These are phyloP conservation scores for Chiua virens DNA, from an alignment of 768 basidiomycete species.

Conservation along the genomic window DNA sequence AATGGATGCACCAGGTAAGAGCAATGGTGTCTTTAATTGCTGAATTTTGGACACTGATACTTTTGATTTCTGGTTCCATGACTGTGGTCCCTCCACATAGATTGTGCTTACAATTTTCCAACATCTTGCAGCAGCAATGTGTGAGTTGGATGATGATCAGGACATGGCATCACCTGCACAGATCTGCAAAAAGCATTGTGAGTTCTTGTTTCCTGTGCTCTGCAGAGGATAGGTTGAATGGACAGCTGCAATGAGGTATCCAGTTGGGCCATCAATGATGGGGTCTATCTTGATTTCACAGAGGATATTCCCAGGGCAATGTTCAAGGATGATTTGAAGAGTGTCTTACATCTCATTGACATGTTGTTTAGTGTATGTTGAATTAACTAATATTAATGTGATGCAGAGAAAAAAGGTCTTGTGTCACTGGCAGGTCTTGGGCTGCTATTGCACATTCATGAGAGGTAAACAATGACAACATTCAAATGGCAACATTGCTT, in stretches of 20 bases:
- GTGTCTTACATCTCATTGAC: constrained; percentile 39
- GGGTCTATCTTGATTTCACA: constrained; percentile 57
- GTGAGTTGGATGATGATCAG: constrained; percentile 68
- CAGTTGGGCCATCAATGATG: constrained; percentile 38
- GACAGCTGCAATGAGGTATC: constrained; percentile 36
- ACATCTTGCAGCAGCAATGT: constrained; percentile 53
- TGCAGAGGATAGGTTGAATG: neutral
- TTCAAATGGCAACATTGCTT: constrained; percentile 60
- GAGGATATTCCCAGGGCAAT: constrained; percentile 48
- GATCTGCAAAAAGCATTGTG: constrained; percentile 72
- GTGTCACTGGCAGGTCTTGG: constrained; percentile 64
- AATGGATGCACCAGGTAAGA: constrained; percentile 55
- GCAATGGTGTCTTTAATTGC: neutral
- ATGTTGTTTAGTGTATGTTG: too few relatives aligned
- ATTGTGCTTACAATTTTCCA: constrained; percentile 71
- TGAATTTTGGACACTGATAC: too few relatives aligned
- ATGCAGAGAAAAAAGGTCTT: constrained; percentile 60
- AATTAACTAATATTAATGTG: neutral
- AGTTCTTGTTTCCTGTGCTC: constrained; percentile 27
- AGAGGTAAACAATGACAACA: constrained; percentile 66
- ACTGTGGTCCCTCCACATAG: constrained; percentile 40
- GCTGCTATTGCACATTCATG: constrained; percentile 67
- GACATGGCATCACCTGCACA: constrained; percentile 73
- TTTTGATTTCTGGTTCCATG: too few relatives aligned
- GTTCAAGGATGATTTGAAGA: constrained; percentile 50